A percentile compares a stretch with the other conserved stretches of the same genome.
phyloP scores from a whole-genome alignment of 352 stramenopile genomes.

The Pythium vanterpoolii region DNA sequence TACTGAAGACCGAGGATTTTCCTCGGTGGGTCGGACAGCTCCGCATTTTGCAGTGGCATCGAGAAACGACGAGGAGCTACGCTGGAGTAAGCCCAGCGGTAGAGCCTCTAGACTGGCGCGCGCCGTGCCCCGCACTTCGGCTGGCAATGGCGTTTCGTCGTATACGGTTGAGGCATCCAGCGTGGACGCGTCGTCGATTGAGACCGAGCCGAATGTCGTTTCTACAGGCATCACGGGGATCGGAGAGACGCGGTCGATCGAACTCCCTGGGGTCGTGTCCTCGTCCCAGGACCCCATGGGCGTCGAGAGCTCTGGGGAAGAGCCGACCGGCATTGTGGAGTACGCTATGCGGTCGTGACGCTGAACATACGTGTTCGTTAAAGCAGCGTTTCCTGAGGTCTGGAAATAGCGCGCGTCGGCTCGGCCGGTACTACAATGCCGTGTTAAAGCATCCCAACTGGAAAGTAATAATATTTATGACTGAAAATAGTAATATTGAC shows the following conservation, averaged over 20 bases:
- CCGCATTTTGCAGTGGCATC: not conserved
- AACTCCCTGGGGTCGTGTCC: not conserved
- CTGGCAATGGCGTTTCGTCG: not conserved
- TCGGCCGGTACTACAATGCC: too few relatives aligned
- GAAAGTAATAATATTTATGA: too few relatives aligned
- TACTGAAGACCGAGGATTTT: not conserved
- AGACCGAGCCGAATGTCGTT: not conserved
- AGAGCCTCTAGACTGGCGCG: too few relatives aligned
- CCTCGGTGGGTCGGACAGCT: not conserved
- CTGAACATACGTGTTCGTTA: too few relatives aligned
- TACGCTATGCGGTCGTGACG: too few relatives aligned
- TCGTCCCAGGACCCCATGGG: constrained; percentile 4
- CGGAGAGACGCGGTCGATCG: not conserved
- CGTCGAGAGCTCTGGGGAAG: not conserved
- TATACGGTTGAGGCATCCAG: not conserved
- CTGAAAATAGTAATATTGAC: too few relatives aligned
- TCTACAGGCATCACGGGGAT: not conserved
- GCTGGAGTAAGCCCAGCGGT: not conserved
- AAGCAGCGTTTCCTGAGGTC: too few relatives aligned
- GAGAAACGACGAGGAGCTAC: constrained; percentile 3
- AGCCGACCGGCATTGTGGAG: not conserved
- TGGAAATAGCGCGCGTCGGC: too few relatives aligned
- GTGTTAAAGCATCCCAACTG: too few relatives aligned
- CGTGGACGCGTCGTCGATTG: not conserved
- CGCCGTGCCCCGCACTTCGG: not conserved